Conservation (phyloP, 805 yeast species). For the Teunomyces kruisii region DNA sequence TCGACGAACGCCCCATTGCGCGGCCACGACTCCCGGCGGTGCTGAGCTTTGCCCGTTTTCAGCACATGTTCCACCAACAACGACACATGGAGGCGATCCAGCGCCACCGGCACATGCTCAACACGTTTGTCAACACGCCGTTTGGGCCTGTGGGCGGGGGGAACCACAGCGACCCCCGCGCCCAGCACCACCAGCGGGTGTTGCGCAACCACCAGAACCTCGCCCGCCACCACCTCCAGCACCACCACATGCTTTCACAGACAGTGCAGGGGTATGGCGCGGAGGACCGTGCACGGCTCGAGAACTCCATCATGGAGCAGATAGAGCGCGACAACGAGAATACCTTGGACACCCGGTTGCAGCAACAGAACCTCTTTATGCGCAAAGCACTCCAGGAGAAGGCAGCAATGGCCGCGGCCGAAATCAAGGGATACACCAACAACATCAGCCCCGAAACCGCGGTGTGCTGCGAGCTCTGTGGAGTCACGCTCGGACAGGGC, state of each 20-base stretch:
- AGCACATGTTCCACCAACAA: background rate
- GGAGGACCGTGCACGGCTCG: constrained; percentile 10
- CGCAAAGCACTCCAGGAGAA: constrained; percentile 29
- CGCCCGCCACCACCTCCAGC: constrained; percentile 4
- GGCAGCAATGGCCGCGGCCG: constrained; percentile 21
- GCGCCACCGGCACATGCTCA: background rate
- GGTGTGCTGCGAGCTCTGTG: constrained; percentile 62
- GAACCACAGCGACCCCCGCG: background rate
- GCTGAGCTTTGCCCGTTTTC: background rate
- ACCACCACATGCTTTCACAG: background rate
- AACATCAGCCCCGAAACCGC: constrained; percentile 19
- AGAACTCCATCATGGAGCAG: constrained; percentile 35
- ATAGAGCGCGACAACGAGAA: constrained; percentile 41
- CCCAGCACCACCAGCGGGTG: background rate
- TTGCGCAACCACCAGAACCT: background rate
- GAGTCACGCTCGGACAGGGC: constrained; percentile 70
- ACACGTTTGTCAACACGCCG: background rate
- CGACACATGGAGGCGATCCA: background rate
- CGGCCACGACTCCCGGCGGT: constrained; percentile 5
- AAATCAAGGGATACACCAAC: constrained; percentile 29
- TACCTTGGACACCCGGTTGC: constrained; percentile 32
- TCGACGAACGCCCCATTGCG: constrained; percentile 21
- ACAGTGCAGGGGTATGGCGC: no score
- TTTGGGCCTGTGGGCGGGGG: background rate
- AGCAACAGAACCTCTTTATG: constrained; percentile 31